These are phyloP conservation scores for Acanthamoeba comandoni DNA, from an alignment of 208 protist species.

Conservation along the genomic window DNA sequence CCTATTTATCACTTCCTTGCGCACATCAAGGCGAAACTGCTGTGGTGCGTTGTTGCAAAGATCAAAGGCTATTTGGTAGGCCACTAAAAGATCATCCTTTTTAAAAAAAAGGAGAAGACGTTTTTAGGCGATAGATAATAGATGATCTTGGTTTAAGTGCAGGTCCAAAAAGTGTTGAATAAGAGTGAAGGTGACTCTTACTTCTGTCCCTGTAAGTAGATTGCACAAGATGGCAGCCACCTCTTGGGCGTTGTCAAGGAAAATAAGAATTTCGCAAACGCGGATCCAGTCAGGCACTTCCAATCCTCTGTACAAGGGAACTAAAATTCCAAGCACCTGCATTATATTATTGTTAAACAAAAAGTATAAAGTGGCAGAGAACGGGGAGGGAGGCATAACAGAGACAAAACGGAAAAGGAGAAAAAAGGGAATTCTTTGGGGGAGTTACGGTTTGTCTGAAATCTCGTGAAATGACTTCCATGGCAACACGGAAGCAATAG, in stretches of 20 bases:
- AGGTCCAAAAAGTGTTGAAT: slow-evolving; percentile 93
- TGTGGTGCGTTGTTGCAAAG: slow-evolving; percentile 89
- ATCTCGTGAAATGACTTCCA: slow-evolving; percentile 90
- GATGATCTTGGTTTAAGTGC: slow-evolving; percentile 45
- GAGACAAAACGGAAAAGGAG: slow-evolving; percentile 42
- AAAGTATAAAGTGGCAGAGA: not conserved
- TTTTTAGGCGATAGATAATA: not conserved
- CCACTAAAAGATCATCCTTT: slow-evolving; percentile 85
- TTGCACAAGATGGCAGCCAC: slow-evolving; percentile 91
- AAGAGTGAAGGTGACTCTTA: slow-evolving; percentile 85
- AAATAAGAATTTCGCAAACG: slow-evolving; percentile 93
- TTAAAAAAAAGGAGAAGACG: not conserved
- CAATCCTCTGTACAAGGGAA: slow-evolving; percentile 90
- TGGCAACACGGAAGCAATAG: slow-evolving; percentile 92
- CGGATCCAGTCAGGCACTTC: slow-evolving; percentile 66
- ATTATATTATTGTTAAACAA: too few species aligned
- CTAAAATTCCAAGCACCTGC: slow-evolving; percentile 91
- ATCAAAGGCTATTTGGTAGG: slow-evolving; percentile 92
- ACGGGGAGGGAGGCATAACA: not conserved
- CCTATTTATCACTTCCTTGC: not conserved
- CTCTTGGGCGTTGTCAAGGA: slow-evolving; percentile 91
- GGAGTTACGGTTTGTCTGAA: slow-evolving; percentile 78
- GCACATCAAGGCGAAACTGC: slow-evolving; percentile 86
- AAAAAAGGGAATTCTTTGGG: slow-evolving; percentile 41
- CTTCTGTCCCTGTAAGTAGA: slow-evolving; percentile 86